Base-by-base conservation (phyloP, 352 stramenopile genomes). In the Phytophthora meadii region DNA sequence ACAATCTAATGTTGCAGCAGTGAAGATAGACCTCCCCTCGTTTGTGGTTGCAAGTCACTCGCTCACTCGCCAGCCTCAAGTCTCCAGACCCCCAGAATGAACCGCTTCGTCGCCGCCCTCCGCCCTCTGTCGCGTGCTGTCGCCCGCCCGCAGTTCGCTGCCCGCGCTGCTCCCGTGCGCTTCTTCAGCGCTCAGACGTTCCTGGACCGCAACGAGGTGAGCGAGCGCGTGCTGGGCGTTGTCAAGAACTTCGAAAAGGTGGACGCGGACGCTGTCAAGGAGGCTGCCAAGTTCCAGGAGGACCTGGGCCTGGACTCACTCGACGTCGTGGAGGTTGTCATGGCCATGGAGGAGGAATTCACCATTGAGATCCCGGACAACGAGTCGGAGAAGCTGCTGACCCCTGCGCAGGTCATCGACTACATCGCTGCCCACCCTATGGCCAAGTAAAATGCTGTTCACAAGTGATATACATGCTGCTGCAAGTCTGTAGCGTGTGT, bases 211-310 rank as follows among this genome's bases (percentile, higher is more conserved):
- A 72, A 83, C 58, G 98, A 99, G 82, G 97, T 99, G 44, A 97
- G 91, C 60, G 97, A 99, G 51, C 95, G 98, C 53, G 97, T 99
- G 65, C 78, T 99, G 44, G 76, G 84, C 61, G 98, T 99, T 47
- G 90, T 99, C 69, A 99, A 99, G 91, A 99, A 99, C 81, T 99
- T 99, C 76, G 98, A 99, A 72, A 99, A 99, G 90, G 97, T 99
- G 36, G 94, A 99, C 68, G 75, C 79, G 36, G 82, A 91, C 63
- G 99, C 98, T 83, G 89, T 97, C 47, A 88, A 86, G 59, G 84
- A 94, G 57, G 82, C 61, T 40, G 94, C 97, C 71, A 96, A 95
- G 74, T 99, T 99, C 84, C 96, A 98, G 54, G 97, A 98, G 53
- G 96, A 99, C 84, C 88, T 99, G 47, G 97, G 97, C 47, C 88